Percentiles rank a stretch among this genome's conserved stretches.
Evolutionary conservation across 1,139 yeast species (phyloP).

Genomic region (Candida frijolesensis): DNA sequence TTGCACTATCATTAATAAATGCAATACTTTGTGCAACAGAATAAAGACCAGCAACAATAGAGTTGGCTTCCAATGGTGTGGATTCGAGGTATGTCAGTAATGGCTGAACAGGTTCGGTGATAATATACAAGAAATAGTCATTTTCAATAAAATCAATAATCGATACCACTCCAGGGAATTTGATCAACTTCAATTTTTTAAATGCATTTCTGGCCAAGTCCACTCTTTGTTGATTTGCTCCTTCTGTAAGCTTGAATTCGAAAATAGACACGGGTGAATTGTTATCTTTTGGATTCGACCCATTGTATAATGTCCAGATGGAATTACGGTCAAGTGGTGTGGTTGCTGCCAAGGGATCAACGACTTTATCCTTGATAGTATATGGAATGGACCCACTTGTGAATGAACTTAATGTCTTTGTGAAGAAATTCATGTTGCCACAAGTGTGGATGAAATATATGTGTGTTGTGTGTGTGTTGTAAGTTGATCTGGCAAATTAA

Average conservation of each 20-base stretch:
- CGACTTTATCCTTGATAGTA: conserved; percentile 48
- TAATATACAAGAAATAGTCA: conserved; percentile 61
- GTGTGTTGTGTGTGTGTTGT: too few relatives aligned
- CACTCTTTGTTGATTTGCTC: conserved; percentile 28
- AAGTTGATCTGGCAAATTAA: too few relatives aligned
- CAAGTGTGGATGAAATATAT: neutral
- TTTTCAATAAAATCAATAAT: conserved; percentile 72
- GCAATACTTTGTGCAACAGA: conserved; percentile 57
- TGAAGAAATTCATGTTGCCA: conserved; percentile 55
- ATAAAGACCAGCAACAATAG: conserved; percentile 60
- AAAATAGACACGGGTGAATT: conserved; percentile 56
- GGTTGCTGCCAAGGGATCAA: conserved; percentile 20
- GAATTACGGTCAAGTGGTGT: conserved; percentile 22
- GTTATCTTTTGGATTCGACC: conserved; percentile 44
- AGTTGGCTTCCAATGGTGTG: conserved; percentile 32
- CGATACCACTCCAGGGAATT: conserved; percentile 76
- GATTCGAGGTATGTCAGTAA: conserved; percentile 39
- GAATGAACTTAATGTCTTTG: conserved; percentile 56
- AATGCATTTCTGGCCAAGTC: conserved; percentile 63
- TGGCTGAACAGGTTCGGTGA: conserved; percentile 80
- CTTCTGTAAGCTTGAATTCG: conserved; percentile 56
- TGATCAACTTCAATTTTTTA: conserved; percentile 64
- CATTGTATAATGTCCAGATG: conserved; percentile 54
- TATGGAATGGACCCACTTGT: conserved; percentile 62
- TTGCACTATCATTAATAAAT: conserved; percentile 65